A percentile compares a stretch with the other conserved stretches of the same genome.
Conservation (phyloP, 2,329 filamentous ascomycete species). For the Tympanopsis confertula region DNA sequence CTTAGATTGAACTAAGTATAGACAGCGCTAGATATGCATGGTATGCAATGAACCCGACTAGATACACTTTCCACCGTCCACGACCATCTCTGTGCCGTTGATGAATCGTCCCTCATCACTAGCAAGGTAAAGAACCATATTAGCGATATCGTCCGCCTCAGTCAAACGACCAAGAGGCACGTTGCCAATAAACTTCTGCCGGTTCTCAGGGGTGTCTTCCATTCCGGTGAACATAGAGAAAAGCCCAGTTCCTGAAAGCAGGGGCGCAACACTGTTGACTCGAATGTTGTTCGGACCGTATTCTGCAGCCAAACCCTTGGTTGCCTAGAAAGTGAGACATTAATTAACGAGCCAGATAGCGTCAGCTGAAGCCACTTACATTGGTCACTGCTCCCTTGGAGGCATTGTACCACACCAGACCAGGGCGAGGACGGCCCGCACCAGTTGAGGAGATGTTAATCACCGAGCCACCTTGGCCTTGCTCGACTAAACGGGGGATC, state of each 20-base stretch:
- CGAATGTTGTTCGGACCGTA: conserved; percentile 1
- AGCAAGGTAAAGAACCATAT: conserved; percentile 3
- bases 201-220: conserved; percentile 28
- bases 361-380: conserved; percentile 11
- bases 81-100: conserved; percentile 4
- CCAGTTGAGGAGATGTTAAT: conserved; percentile 30
- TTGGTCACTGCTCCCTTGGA: conserved; percentile 29
- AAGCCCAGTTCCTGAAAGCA: not conserved
- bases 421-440: conserved; percentile 24
- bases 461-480: conserved; percentile 24
- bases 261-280: not conserved
- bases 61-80: conserved; percentile 4
- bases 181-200: conserved; percentile 26
- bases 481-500: conserved; percentile 20
- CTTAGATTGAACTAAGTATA: too few species aligned
- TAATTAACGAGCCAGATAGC: not conserved
- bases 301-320: not conserved
- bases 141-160: conserved; percentile 12
- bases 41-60: too few species aligned
- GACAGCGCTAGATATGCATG: too few species aligned
- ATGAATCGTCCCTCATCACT: conserved; percentile 5
- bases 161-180: conserved; percentile 27
- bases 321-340: not conserved
- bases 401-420: conserved; percentile 31
- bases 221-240: conserved; percentile 18